Evolutionary conservation across 257 asterid genomes (phyloP).

Genomic region (Penstemon davidsonii): DNA sequence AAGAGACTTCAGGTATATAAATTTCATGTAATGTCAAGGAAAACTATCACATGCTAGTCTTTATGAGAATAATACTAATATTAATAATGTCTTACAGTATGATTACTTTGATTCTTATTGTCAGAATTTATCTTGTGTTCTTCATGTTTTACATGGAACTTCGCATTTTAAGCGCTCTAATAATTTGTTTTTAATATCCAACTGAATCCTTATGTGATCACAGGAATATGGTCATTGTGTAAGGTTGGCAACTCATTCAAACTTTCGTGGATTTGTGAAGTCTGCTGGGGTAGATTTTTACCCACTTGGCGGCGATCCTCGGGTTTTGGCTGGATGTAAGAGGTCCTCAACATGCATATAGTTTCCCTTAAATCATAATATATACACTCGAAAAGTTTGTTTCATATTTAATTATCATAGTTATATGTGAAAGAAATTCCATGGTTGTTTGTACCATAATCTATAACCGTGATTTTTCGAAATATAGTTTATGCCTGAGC

Average conservation of each 20-base stretch:
- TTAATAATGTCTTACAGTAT: no score
- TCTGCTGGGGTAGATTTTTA: slow-evolving; percentile 85
- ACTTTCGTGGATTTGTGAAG: slow-evolving; percentile 82
- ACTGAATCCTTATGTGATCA: slow-evolving; percentile 26
- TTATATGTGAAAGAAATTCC: no score
- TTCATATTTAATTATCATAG: no score
- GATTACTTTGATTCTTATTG: no score
- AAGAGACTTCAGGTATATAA: slow-evolving; percentile 79
- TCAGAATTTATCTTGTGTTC: background rate
- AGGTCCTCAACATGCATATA: slow-evolving; percentile 17
- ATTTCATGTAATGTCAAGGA: background rate
- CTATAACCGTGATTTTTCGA: no score
- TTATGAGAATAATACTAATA: no score
- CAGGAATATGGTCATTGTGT: slow-evolving; percentile 93
- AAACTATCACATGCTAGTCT: no score
- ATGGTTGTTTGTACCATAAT: no score
- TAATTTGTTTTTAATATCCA: slow-evolving; percentile 11
- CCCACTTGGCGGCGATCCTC: slow-evolving; percentile 98
- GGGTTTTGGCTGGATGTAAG: slow-evolving; percentile 99
- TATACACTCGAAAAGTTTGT: no score
- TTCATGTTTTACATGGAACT: background rate
- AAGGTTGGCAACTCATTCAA: slow-evolving; percentile 91
- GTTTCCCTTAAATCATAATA: no score
- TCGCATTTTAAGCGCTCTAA: no score
- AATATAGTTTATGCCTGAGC: slow-evolving; percentile 6